Conservation (phyloP, 2,329 filamentous ascomycete genomes). For the Akanthomyces dipterigenus region DNA sequence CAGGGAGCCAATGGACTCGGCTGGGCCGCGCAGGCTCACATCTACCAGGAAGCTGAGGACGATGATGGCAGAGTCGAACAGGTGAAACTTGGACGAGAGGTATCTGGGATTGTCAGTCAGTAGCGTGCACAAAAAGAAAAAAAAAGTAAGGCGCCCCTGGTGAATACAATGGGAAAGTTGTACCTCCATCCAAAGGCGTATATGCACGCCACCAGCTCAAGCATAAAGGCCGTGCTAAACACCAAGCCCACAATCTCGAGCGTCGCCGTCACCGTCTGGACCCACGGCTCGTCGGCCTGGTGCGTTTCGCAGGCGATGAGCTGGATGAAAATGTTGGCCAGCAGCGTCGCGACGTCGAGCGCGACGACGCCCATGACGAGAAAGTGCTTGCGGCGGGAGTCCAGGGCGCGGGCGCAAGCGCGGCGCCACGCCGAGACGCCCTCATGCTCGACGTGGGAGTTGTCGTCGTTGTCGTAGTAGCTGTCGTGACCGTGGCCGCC, state of each 20-base stretch:
- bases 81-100: constrained; percentile 52
- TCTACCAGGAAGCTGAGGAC: constrained; percentile 56
- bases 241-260: constrained; percentile 48
- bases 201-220: constrained; percentile 51
- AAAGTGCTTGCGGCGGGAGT: constrained; percentile 38
- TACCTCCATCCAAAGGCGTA: constrained; percentile 57
- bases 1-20: constrained; percentile 59
- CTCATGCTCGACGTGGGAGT: not conserved
- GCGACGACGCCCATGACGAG: constrained; percentile 36
- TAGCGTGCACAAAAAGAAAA: not conserved
- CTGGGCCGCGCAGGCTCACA: constrained; percentile 49
- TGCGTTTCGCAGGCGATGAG: constrained; percentile 42
- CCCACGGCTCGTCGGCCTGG: constrained; percentile 34
- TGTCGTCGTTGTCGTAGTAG: not conserved
- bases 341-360: constrained; percentile 38
- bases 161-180: constrained; percentile 18
- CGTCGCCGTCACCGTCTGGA: constrained; percentile 26
- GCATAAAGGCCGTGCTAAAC: constrained; percentile 59
- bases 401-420: constrained; percentile 18
- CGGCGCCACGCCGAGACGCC: not conserved
- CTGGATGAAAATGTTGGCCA: constrained; percentile 42
- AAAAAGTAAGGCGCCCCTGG: not conserved
- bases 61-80: constrained; percentile 59
- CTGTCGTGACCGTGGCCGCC: not conserved
- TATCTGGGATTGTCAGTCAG: constrained; percentile 35